Conservation (phyloP, 23 red algal species). For the Gracilaria vermiculophylla region DNA sequence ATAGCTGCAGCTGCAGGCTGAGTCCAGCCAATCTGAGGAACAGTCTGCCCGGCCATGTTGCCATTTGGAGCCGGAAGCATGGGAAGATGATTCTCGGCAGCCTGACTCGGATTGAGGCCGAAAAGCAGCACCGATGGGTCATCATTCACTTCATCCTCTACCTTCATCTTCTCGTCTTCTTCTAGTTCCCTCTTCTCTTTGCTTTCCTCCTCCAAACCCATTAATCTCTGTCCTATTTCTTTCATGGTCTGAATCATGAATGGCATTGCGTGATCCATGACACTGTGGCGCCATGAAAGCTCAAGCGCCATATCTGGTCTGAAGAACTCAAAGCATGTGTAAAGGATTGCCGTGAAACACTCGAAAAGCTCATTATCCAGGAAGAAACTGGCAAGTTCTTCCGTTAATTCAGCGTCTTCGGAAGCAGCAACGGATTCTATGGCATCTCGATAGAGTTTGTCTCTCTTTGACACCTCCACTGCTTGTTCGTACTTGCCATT, state of each 20-base stretch:
- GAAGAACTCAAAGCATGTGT: constrained; percentile 92
- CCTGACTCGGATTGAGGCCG: constrained; percentile 64
- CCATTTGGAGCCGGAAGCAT: constrained; percentile 55
- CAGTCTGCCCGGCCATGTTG: constrained; percentile 47
- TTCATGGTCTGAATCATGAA: constrained; percentile 98
- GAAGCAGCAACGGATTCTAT: constrained; percentile 83
- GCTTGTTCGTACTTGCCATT: constrained; percentile 96
- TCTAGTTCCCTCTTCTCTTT: constrained; percentile 82
- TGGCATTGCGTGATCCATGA: constrained; percentile 94
- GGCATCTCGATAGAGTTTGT: constrained; percentile 84
- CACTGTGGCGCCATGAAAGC: constrained; percentile 82
- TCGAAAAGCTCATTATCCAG: constrained; percentile 78
- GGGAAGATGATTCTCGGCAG: constrained; percentile 33
- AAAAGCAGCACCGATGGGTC: constrained; percentile 88
- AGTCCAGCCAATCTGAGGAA: constrained; percentile 76
- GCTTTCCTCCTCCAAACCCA: constrained; percentile 91
- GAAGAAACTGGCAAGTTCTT: constrained; percentile 87
- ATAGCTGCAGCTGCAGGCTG: constrained; percentile 42
- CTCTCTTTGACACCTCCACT: constrained; percentile 84
- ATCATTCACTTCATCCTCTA: constrained; percentile 88
- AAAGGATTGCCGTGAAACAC: constrained; percentile 85
- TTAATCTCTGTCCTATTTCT: constrained; percentile 79
- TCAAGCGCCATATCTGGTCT: constrained; percentile 92
- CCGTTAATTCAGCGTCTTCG: constrained; percentile 81
- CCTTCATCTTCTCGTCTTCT: constrained; percentile 71